Evolutionary conservation across 2,329 filamentous ascomycete species (phyloP).

Genomic region (Neobulgaria alba): DNA sequence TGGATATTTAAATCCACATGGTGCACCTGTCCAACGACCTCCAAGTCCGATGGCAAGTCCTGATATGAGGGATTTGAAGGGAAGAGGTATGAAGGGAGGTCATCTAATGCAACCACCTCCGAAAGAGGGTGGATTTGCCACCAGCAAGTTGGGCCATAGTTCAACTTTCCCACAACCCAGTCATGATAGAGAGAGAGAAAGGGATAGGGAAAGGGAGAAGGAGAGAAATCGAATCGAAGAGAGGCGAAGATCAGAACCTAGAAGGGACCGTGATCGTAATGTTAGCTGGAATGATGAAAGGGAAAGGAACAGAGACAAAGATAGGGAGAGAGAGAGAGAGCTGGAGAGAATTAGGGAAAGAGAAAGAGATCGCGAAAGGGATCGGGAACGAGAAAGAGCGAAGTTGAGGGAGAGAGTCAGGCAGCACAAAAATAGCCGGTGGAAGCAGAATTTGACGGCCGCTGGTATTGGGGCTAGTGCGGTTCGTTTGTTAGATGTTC

Average conservation of each 20-base stretch:
- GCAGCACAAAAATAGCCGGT: slow-evolving; percentile 31
- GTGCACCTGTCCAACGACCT: slow-evolving; percentile 7
- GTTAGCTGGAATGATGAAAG: slow-evolving; percentile 21
- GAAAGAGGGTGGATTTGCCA: neutral
- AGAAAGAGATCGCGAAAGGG: slow-evolving; percentile 1
- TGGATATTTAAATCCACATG: slow-evolving; percentile 21
- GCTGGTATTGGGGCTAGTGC: slow-evolving; percentile 54
- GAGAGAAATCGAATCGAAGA: slow-evolving; percentile 15
- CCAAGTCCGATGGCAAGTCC: slow-evolving; percentile 11
- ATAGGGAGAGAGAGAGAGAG: slow-evolving; percentile 13
- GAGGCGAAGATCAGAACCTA: slow-evolving; percentile 2
- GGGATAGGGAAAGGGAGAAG: slow-evolving; percentile 5
- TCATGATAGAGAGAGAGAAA: slow-evolving; percentile 29
- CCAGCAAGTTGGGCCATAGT: neutral
- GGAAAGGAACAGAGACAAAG: slow-evolving; percentile 7
- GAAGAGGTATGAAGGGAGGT: neutral
- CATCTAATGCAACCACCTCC: neutral
- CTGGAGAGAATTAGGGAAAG: slow-evolving; percentile 4
- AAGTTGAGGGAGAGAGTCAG: slow-evolving; percentile 5
- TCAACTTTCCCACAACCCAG: slow-evolving; percentile 28
- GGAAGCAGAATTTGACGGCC: slow-evolving; percentile 46
- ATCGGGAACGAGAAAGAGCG: neutral
- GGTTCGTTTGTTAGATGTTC: slow-evolving; percentile 47
- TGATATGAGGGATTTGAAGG: neutral
- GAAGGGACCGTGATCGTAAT: neutral